Evolutionary conservation across 371 early-diverging fungal genomes (phyloP).

Genomic region (Blakeslea trispora): DNA sequence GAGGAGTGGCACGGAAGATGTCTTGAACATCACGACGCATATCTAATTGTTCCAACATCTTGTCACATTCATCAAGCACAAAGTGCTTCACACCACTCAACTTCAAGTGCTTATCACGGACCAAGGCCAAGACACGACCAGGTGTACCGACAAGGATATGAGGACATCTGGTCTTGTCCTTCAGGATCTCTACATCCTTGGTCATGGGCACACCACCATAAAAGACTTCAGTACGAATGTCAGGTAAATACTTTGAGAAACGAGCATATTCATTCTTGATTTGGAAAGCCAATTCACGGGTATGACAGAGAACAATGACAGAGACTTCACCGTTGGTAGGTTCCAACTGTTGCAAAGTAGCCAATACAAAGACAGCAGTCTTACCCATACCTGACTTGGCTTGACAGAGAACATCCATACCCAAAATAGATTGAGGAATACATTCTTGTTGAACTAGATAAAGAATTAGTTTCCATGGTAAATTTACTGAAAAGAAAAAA

Average conservation of each 20-base stretch:
- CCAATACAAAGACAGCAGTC: constrained; percentile 97
- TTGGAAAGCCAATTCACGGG: constrained; percentile 96
- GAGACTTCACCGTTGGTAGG: constrained; percentile 83
- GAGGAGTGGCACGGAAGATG: constrained; percentile 74
- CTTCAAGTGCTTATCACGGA: constrained; percentile 85
- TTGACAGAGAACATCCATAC: constrained; percentile 94
- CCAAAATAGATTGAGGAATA: constrained; percentile 96
- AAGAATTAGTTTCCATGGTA: background rate
- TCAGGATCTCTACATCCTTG: constrained; percentile 96
- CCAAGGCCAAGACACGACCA: constrained; percentile 96
- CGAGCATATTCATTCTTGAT: constrained; percentile 92
- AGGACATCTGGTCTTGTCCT: constrained; percentile 97
- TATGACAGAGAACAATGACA: constrained; percentile 92
- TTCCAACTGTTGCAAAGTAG: constrained; percentile 71
- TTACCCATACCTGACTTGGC: constrained; percentile 99
- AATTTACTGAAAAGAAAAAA: too few species aligned
- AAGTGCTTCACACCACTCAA: constrained; percentile 85
- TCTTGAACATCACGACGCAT: background rate
- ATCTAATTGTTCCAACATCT: constrained; percentile 88
- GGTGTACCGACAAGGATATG: constrained; percentile 98
- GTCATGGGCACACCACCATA: constrained; percentile 79
- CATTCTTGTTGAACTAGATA: constrained; percentile 92
- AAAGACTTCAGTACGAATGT: constrained; percentile 86
- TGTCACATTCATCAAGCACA: constrained; percentile 99
- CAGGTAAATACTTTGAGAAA: constrained; percentile 92